Conservation (phyloP, 306 rosid genomes). For the Astragalus membranaceus region DNA sequence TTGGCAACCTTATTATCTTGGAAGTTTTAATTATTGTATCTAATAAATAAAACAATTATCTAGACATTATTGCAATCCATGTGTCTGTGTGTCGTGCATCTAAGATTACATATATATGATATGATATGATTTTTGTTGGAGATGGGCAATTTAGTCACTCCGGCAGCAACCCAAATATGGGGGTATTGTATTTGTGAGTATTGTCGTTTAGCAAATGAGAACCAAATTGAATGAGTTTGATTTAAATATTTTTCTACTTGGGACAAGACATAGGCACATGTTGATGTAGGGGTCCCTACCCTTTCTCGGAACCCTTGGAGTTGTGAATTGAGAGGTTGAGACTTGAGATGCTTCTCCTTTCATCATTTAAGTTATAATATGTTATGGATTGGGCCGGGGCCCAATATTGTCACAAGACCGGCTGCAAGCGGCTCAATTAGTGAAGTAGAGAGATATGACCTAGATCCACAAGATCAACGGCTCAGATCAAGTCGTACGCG, state of each 20-base stretch:
- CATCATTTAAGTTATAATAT: background rate
- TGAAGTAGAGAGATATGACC: no score
- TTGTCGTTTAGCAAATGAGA: conserved; percentile 40
- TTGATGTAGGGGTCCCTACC: conserved; percentile 31
- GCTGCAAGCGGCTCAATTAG: no score
- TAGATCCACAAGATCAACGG: no score
- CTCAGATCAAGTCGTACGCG: no score
- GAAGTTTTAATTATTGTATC: no score
- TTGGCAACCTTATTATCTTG: no score
- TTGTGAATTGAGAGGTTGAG: conserved; percentile 32
- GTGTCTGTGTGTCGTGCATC: background rate
- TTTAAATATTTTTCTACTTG: conserved; percentile 57
- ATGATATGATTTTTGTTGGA: background rate
- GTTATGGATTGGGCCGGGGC: no score
- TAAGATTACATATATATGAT: background rate
- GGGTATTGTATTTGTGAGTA: conserved; percentile 13
- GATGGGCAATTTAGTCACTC: conserved; percentile 39
- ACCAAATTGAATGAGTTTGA: conserved; percentile 36
- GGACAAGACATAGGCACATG: conserved; percentile 79
- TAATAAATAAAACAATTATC: no score
- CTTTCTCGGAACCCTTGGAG: conserved; percentile 14
- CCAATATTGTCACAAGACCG: no score
- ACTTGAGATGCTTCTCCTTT: conserved; percentile 24
- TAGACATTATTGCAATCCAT: background rate
- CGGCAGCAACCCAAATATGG: conserved; percentile 14